A percentile compares a stretch with the other conserved stretches of the same genome.
Evolutionary conservation across 2,329 filamentous ascomycete genomes (phyloP).

Genomic region (Nannizziopsis barbatae): DNA sequence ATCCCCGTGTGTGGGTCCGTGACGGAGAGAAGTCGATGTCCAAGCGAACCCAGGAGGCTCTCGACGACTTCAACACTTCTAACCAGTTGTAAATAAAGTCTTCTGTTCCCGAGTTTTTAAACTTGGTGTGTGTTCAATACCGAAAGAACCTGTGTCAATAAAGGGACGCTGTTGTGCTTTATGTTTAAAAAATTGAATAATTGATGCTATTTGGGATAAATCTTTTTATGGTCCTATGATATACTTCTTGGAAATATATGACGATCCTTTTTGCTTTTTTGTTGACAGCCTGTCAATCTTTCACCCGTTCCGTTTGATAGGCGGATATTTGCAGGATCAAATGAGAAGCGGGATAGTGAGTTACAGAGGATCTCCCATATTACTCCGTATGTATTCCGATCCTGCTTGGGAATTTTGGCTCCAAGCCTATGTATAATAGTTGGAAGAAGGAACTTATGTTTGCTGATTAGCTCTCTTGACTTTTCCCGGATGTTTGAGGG

Average conservation of each 20-base stretch:
- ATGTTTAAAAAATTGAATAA: neutral
- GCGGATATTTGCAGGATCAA: no score
- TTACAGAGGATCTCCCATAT: no score
- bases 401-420: no score
- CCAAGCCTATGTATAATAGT: no score
- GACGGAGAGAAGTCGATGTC: constrained; percentile 93
- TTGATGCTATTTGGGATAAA: neutral
- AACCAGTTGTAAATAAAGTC: constrained; percentile 54
- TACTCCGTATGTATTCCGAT: no score
- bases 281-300: no score
- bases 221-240: neutral
- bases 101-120: neutral
- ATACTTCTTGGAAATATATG: neutral
- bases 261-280: neutral
- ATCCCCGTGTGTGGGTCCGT: constrained; percentile 87
- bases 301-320: no score
- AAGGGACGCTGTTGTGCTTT: constrained; percentile 6
- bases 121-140: neutral
- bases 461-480: no score
- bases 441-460: no score
- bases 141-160: constrained; percentile 7
- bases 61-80: constrained; percentile 84
- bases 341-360: no score
- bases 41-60: constrained; percentile 63
- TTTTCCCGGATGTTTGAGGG: no score